Base-by-base conservation (phyloP, 2,329 filamentous ascomycete species). In the Fusarium sp. region DNA sequence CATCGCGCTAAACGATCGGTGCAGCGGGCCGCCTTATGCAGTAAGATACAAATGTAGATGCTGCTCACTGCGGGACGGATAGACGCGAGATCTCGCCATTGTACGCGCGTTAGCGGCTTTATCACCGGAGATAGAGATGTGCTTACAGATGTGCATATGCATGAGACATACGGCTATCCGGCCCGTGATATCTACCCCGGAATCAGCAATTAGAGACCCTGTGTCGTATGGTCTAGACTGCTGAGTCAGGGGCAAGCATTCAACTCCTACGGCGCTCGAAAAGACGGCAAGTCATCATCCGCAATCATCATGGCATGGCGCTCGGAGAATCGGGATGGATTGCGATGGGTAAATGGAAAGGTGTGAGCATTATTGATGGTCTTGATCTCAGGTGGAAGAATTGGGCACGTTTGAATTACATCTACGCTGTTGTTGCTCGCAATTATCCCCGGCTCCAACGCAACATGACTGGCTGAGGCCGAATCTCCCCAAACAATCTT, bases 311-410 rank as follows among this genome's bases (percentile, higher is more conserved):
- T 29, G 9, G 4, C 10, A 52, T 9, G 29, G 39, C 45, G 20
- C 10, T n/a, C 61, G 66, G 61, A 35, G 63, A 62, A 48, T 20
- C 50, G 63, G 67, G 57, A 69, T 61, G 37, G 45, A 65, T 60
- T 20, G 61, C 56, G 22, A 62, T 58, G 67, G 67, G 48, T 69
- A 65, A 69, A 69, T 58, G 20, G 35, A 29, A 7, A 16, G 37
- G 22, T 6, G 7, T 31, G n/a, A 52, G 16, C 20, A 48, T 24
- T 8, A 31, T 18, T 29, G 31, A 54, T 33, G 13, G 31, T 56
- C 39, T 10, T 45, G 4, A 60, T 58, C 0, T 70, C 33, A 31
- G 11, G 31, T 35, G 50, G 29, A 54, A 43, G 16, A 11, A 43
- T 60, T 62, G 9, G 31, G 4, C 45, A 9, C 13, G 41, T 18